Conservation (phyloP, 1,284 basidiomycete species). For the Naganishia cerealis region DNA sequence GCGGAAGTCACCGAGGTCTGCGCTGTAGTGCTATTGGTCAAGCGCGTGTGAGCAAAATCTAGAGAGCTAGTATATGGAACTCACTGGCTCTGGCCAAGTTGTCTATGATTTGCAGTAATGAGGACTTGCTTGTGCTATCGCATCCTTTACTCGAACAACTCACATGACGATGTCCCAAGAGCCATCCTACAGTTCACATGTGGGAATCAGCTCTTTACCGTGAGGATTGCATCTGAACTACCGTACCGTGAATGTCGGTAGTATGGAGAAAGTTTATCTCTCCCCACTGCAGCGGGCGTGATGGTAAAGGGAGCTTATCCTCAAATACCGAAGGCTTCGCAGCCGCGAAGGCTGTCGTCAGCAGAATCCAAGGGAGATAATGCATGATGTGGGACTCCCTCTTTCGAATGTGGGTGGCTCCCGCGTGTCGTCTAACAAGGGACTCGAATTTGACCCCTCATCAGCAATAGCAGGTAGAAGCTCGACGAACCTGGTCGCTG, state of each 20-base stretch:
- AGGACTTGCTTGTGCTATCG: neutral
- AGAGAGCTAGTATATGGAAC: constrained; percentile 25
- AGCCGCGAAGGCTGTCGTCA: neutral
- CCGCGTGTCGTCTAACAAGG: too few relatives aligned
- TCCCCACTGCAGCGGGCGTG: constrained; percentile 48
- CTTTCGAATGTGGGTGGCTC: too few relatives aligned
- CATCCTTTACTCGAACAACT: constrained; percentile 29
- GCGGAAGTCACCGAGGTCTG: constrained; percentile 75
- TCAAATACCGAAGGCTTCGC: constrained; percentile 6
- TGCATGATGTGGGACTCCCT: neutral
- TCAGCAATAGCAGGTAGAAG: neutral
- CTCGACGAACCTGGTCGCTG: constrained; percentile 16
- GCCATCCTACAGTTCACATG: constrained; percentile 43
- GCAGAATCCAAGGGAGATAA: neutral
- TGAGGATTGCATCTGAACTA: neutral
- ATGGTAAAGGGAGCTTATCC: constrained; percentile 42
- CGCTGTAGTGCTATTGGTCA: constrained; percentile 55
- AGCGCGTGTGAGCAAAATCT: neutral
- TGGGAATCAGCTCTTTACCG: neutral
- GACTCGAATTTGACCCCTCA: neutral
- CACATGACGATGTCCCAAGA: constrained; percentile 53
- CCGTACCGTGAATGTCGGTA: constrained; percentile 52
- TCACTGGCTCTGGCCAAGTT: constrained; percentile 54
- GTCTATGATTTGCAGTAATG: constrained; percentile 35
- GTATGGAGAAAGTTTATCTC: constrained; percentile 53